Evolutionary conservation across 805 yeast genomes (phyloP).

Genomic region (Candida jianshihensis): DNA sequence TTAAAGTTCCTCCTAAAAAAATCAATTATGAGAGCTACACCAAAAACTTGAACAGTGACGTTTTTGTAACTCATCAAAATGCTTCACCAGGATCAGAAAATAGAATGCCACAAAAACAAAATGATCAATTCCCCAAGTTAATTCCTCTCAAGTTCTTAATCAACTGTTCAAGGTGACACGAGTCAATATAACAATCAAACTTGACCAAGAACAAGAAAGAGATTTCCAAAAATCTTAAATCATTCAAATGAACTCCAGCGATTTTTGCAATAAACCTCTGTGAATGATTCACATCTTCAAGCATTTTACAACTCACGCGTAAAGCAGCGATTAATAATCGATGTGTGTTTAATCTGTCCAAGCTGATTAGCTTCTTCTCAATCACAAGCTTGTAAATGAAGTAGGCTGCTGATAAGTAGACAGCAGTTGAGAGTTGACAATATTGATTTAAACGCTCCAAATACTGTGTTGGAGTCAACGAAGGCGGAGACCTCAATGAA

Average conservation of each 20-base stretch:
- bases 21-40: too few relatives aligned
- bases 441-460: conserved; percentile 23
- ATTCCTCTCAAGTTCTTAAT: conserved; percentile 2
- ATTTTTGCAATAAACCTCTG: conserved; percentile 39
- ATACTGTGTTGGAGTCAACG: conserved; percentile 18
- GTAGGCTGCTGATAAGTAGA: conserved; percentile 20
- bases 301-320: conserved; percentile 38
- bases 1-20: too few relatives aligned
- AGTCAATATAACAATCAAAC: conserved; percentile 41
- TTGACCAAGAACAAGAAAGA: conserved; percentile 42
- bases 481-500: conserved; percentile 17
- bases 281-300: conserved; percentile 40
- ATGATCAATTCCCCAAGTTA: neutral
- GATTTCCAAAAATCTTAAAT: conserved; percentile 42
- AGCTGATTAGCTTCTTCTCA: conserved; percentile 10
- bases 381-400: conserved; percentile 21
- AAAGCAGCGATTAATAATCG: conserved; percentile 37
- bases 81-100: too few relatives aligned
- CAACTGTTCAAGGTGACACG: conserved; percentile 16
- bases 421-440: conserved; percentile 23
- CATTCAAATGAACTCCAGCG: conserved; percentile 37
- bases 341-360: conserved; percentile 36
- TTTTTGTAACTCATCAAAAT: too few relatives aligned
- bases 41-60: too few relatives aligned
- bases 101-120: too few relatives aligned